phyloP scores from a whole-genome alignment of 192 early-diverging fungal genomes.

The Podochytrium sp. region DNA sequence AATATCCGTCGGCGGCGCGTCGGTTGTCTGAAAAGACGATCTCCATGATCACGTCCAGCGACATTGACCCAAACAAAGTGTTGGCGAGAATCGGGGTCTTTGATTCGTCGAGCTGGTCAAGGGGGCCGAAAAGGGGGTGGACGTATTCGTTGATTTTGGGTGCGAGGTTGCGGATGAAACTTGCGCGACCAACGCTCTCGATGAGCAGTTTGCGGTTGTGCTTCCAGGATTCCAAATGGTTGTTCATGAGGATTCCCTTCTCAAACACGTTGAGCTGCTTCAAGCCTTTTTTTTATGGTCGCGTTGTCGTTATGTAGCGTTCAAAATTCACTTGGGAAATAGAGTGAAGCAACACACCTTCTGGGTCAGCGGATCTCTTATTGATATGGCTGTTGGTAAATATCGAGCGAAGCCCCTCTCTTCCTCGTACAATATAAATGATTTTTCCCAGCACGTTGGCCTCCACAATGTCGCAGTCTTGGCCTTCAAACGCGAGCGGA shows the following conservation, averaged over 20 bases:
- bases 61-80: neutral
- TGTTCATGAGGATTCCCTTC: conserved; percentile 6
- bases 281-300: no score
- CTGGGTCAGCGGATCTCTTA: neutral
- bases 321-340: no score
- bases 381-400: neutral
- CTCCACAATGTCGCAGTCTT: neutral
- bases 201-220: conserved; percentile 6
- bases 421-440: neutral
- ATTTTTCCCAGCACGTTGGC: neutral
- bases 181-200: conserved; percentile 1
- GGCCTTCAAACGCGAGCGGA: neutral
- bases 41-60: conserved; percentile 9
- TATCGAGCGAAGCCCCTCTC: neutral
- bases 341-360: neutral
- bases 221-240: conserved; percentile 9
- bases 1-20: neutral
- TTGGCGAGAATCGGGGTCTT: neutral
- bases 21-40: neutral
- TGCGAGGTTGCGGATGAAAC: neutral
- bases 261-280: neutral
- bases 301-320: no score
- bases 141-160: neutral
- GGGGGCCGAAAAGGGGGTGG: neutral
- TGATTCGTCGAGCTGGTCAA: neutral